Base-by-base conservation (phyloP, 2,329 filamentous ascomycete genomes). In the Talaromyces rugulosus region DNA sequence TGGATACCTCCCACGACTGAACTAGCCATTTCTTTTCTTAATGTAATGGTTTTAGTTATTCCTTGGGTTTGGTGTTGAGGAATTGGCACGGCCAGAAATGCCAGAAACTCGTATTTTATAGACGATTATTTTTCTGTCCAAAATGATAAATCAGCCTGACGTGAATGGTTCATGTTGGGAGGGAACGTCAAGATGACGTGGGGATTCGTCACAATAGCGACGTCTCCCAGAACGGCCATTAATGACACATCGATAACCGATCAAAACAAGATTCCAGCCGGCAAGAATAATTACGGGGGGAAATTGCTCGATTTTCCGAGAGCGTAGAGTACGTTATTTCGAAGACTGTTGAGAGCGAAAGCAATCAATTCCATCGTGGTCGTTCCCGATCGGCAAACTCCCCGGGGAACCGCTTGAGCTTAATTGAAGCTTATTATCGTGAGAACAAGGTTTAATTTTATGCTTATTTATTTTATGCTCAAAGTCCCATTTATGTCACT, bases 1-100 rank as follows among this genome's bases (percentile, higher is more conserved):
- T 69, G 69, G 16, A 74, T 58, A 47, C 72, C 72, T 36, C 65
- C 69, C 34, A 69, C 66, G 55, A 72, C 61, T 16, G 66, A 57
- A 12, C 67, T 65, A 50, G 72, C 66, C 72, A 74, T 74, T 31
- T 23, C 23, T 23, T 23, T 61, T n/a, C 12, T 11, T 44, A 40
- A 7, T 33, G 11, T 16, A 27, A 33, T 18, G 5, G n/a, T 56
- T 16, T 33, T 36, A 31, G 23, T 23, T 23, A 23, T 23, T 23
- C 23, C 12, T 27, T 5, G 11, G 1, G n/a, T 12, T 23, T 56
- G 18, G n/a, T 23, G 14, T 36, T 36, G 11, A 11, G 44, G 11
- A 27, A 47, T 42, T 42, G 14, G n/a, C n/a, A n/a, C n/a, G n/a
- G 42, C 42, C 8, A 47, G 18, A 27, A 5, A 12, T 2, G 11